Base-by-base conservation (phyloP, 169 alveolate genomes). In the Plasmodium cynomolgi region DNA sequence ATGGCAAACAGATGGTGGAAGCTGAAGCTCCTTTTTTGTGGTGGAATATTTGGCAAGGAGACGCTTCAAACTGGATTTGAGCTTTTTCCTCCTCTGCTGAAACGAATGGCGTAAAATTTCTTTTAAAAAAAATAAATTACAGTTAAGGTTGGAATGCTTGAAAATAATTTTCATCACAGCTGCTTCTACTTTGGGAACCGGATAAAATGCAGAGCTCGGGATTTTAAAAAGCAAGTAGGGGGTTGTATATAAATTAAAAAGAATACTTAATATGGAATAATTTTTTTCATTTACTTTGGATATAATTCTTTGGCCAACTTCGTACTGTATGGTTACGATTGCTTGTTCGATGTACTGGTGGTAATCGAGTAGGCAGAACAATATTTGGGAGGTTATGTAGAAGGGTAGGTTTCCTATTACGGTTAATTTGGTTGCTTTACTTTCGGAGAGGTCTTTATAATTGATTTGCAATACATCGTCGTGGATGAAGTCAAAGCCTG, bases 381-480 rank as follows among this genome's bases (percentile, higher is more conserved):
- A 93, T 50, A 97, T 97, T 92, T 97, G 98, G 33, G 97, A 95
- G 26, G 98, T 97, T 81, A 97, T 96, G 92, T 97, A 97, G 81
- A 95, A 97, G 39, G 98, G 98, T 26, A 97, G 93, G 74, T 97
- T 97, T 0, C 98, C 98, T 15, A 96, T 95, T 31, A 97, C 92
- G 68, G 97, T 95, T 72, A 97, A 92, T 20, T 95, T 95, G 31
- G 92, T 74, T 1, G 81, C 96, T 58, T 94, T 95, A 83, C 74
- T 95, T 44, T 84, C 72, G 41, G 96, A 95, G 44, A 97, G 75
- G 1, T 88, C 96, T 15, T 92, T 96, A 95, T 96, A 97, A 84
- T 96, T 95, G n/a, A 97, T 96, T 96, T 97, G 98, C 58, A 97
- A 86, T 37, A 97, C 98, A 84, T 97, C 98, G 50, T 96, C 97